Base-by-base conservation (phyloP, 768 basidiomycete genomes). In the Kwoniella bestiolae region DNA sequence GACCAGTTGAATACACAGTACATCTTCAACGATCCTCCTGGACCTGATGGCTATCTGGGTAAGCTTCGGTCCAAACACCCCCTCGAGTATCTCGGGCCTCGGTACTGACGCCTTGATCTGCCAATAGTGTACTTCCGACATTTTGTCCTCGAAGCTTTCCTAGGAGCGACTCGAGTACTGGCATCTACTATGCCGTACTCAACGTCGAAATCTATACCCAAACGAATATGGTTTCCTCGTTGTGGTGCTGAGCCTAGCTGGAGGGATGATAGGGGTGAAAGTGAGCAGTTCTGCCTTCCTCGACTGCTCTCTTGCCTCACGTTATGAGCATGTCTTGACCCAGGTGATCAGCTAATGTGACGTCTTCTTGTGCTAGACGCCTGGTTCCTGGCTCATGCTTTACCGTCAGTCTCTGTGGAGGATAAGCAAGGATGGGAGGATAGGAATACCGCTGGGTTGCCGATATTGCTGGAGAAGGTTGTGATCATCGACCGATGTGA, bases 401-500 rank as follows among this genome's bases (percentile, higher is more conserved):
- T 73, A 4, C 79, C 79, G 3, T 68, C 61, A 5, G 74, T 72
- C 3, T 55, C 67, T 7, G 57, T 80, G 16, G 77, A 80, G 50
- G 79, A 80, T 59, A 60, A 66, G 32, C 60, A 61, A 51, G 72
- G 66, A 7, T 78, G 72, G 72, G 61, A 69, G 11, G 72, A 73
- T n/a, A 38, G 73, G 21, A 63, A 60, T 18, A 56, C 55, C 3
- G 63, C 65, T 23, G 77, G 75, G 6, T 47, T 77, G 26, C 70
- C 71, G 1, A 45, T 76, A 4, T 52, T 78, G n/a, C 58, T 78
- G 18, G 79, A 80, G 32, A 66, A 69, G n/a, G 71, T 69, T 1
- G 77, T 78, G 18, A 75, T 80, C 28, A 63, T 80, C 12, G 79
- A 80, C 62, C 68, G 79, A 58, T 72, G 79, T 77, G 47, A 64